A percentile compares a stretch with the other conserved stretches of the same genome.
phyloP scores from a whole-genome alignment of 306 rosid genomes.

The Glycine latifolia region DNA sequence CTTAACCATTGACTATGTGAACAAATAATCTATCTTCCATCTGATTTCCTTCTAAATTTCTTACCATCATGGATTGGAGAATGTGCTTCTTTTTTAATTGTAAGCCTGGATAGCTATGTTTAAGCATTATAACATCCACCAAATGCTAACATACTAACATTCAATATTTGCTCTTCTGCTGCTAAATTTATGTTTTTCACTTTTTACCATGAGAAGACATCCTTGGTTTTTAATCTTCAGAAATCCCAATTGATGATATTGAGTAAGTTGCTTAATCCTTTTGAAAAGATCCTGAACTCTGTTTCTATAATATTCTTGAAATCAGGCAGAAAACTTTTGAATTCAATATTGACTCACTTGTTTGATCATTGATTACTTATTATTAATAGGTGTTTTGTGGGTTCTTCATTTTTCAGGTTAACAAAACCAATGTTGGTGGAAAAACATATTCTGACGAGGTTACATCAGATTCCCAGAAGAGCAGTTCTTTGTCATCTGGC shows the following conservation, averaged over 20 bases:
- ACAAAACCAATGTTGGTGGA: slow-evolving; percentile 71
- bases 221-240: slow-evolving; percentile 3
- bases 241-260: slow-evolving; percentile 23
- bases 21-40: not conserved
- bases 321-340: slow-evolving; percentile 39
- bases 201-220: slow-evolving; percentile 19
- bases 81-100: not conserved
- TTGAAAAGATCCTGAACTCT: slow-evolving; percentile 17
- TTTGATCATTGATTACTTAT: slow-evolving; percentile 16
- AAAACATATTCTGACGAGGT: slow-evolving; percentile 54
- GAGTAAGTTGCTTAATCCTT: slow-evolving; percentile 14
- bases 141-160: slow-evolving; percentile 35
- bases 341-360: slow-evolving; percentile 29
- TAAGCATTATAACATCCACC: not conserved
- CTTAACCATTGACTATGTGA: not conserved
- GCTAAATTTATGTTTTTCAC: slow-evolving; percentile 28
- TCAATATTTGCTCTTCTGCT: slow-evolving; percentile 25
- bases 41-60: slow-evolving; percentile 23
- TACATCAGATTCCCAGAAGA: slow-evolving; percentile 60
- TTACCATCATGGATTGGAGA: slow-evolving; percentile 23
- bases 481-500: slow-evolving; percentile 66
- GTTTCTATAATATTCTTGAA: slow-evolving; percentile 22
- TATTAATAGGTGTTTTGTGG: slow-evolving; percentile 29
- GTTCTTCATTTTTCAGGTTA: slow-evolving; percentile 61
- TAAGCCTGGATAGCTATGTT: not conserved